Base-by-base conservation (phyloP, 1,139 yeast genomes). In the Geotrichum europaeum region DNA sequence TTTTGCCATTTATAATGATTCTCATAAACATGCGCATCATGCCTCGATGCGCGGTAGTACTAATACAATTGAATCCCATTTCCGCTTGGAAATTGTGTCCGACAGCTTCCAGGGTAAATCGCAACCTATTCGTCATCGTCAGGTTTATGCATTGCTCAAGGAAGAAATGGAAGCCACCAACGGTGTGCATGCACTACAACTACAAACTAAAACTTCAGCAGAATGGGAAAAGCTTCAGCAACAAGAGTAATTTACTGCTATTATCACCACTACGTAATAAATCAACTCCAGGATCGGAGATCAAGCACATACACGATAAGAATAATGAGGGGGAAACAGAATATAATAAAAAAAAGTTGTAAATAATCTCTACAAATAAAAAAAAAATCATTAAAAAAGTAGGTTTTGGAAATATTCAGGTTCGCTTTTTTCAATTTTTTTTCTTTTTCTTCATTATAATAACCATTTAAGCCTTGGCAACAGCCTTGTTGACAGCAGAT, bases 401-500 rank as follows among this genome's bases (percentile, higher is more conserved):
- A 28, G 28, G 20, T 18, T 18, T 51, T 57, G 49, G 52, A 51
- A 56, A 60, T 60, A 53, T 43, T 54, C 49, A 52, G 49, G 57
- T 51, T 24, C 20, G 25, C 56, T 53, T 60, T 55, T 60, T 36
- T 51, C 49, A 54, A 47, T 47, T 54, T 49, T 18, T 53, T 50
- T 45, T n/a, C 45, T 56, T 50, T 43, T 55, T 52, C 53, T 56
- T 61, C 43, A 50, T 36, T 49, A 40, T 54, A 32, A 51, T 32
- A 53, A 49, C 51, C 61, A 72, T 73, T 83, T 86, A 87, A 81
- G 95, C 95, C 85, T 88, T 89, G 75, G 95, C 94, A 73, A 84
- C 81, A 76, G 89, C 89, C 82, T 90, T 92, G 84, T 88, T 89
- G 76, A 92, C 92, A 81, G 94, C 91, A 78, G 79, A 86, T 84